phyloP scores from a whole-genome alignment of 148 eudicot genomes.

The Talinum fruticosum region DNA sequence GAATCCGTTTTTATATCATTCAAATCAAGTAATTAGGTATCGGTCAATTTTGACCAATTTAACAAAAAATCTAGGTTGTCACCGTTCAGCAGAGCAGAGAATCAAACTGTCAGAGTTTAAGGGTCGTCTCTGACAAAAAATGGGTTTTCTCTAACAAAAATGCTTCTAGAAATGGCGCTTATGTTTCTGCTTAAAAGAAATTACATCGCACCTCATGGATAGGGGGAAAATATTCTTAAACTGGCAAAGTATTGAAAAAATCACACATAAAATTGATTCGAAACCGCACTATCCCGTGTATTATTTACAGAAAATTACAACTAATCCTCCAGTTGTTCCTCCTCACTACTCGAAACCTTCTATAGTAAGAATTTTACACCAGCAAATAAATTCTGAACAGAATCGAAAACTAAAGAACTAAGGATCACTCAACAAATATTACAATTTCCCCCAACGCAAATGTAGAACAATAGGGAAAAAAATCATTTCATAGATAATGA shows the following conservation, averaged over 20 bases:
- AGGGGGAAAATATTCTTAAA: background rate
- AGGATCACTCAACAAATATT: slow-evolving; percentile 27
- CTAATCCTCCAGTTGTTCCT: slow-evolving; percentile 23
- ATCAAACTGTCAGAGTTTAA: no score
- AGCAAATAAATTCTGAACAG: slow-evolving; percentile 13
- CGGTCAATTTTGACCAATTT: no score
- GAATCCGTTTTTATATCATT: no score
- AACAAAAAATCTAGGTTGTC: no score
- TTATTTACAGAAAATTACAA: slow-evolving; percentile 38
- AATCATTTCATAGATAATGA: slow-evolving; percentile 25
- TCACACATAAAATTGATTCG: slow-evolving; percentile 18
- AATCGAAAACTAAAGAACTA: background rate
- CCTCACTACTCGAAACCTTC: slow-evolving; percentile 19
- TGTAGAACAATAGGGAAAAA: slow-evolving; percentile 14
- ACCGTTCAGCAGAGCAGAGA: no score
- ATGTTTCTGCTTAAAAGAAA: no score
- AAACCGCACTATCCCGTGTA: slow-evolving; percentile 14
- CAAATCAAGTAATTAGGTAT: no score
- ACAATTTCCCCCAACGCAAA: slow-evolving; percentile 30
- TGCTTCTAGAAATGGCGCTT: no score
- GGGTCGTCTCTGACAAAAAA: no score
- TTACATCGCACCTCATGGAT: background rate
- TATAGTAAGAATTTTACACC: slow-evolving; percentile 22
- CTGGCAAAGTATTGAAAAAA: background rate
- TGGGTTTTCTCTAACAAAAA: no score